phyloP scores from a whole-genome alignment of 805 yeast genomes.

The Candida pseudofarinosa region DNA sequence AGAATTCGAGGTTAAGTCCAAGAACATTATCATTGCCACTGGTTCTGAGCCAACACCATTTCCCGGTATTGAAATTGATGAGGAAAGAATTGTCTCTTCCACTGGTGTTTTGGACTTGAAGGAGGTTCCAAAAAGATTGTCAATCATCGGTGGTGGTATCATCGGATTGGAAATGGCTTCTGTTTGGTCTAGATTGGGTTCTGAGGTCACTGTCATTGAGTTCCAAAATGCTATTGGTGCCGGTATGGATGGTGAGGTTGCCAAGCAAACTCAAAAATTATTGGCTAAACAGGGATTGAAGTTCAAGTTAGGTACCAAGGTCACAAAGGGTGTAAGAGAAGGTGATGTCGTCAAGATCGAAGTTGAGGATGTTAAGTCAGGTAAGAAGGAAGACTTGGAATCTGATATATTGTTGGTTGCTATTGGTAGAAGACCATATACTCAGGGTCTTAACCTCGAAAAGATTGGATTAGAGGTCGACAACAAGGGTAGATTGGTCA shows the following conservation, averaged over 20 bases:
- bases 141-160: slow-evolving; percentile 98
- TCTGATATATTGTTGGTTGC: slow-evolving; percentile 95
- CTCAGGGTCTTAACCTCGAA: slow-evolving; percentile 86
- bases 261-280: slow-evolving; percentile 85
- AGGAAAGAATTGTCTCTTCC: slow-evolving; percentile 93
- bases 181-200: slow-evolving; percentile 91
- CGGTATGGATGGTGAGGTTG: slow-evolving; percentile 95
- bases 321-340: slow-evolving; percentile 76
- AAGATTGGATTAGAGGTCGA: slow-evolving; percentile 86
- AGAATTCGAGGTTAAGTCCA: slow-evolving; percentile 68
- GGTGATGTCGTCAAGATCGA: slow-evolving; percentile 86
- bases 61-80: slow-evolving; percentile 97
- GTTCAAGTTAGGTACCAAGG: slow-evolving; percentile 91
- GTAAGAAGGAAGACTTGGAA: slow-evolving; percentile 72
- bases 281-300: slow-evolving; percentile 92
- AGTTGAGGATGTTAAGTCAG: slow-evolving; percentile 84
- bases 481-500: slow-evolving; percentile 87
- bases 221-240: slow-evolving; percentile 92
- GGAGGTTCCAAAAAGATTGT: slow-evolving; percentile 88
- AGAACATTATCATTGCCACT: slow-evolving; percentile 88
- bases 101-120: slow-evolving; percentile 84
- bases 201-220: slow-evolving; percentile 93
- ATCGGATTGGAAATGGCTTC: slow-evolving; percentile 99
- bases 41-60: slow-evolving; percentile 98
- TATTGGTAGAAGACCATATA: slow-evolving; percentile 97